Conservation (phyloP, 768 basidiomycete genomes). For the Hericium rajendrae region DNA sequence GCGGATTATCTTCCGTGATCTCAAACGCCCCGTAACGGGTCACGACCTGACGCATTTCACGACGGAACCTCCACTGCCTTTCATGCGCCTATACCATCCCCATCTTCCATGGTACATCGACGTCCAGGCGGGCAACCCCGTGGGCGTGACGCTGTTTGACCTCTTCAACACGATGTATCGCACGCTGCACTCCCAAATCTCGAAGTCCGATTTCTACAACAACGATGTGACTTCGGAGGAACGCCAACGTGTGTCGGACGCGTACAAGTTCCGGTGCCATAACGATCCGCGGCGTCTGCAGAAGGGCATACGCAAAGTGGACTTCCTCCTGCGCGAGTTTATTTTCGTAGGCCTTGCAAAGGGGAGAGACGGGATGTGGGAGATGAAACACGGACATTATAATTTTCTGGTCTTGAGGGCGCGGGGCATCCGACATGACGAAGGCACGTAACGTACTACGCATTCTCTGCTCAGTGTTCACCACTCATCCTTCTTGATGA, state of each 20-base stretch:
- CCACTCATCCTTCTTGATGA: too few relatives aligned
- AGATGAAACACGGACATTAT: slow-evolving; percentile 41
- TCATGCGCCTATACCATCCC: slow-evolving; percentile 48
- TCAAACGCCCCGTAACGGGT: slow-evolving; percentile 32
- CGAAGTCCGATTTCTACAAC: slow-evolving; percentile 48
- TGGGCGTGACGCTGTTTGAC: slow-evolving; percentile 52
- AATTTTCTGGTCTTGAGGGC: neutral
- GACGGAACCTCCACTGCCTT: slow-evolving; percentile 37
- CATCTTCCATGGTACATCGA: slow-evolving; percentile 64
- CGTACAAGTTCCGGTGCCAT: slow-evolving; percentile 37
- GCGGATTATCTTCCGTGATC: slow-evolving; percentile 34
- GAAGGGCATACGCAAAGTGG: slow-evolving; percentile 45
- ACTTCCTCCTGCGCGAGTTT: slow-evolving; percentile 46
- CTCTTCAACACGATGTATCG: slow-evolving; percentile 38
- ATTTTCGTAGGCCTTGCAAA: slow-evolving; percentile 46
- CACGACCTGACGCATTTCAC: slow-evolving; percentile 48
- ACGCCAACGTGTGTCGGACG: slow-evolving; percentile 31
- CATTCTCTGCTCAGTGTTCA: neutral
- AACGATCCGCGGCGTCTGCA: slow-evolving; percentile 23
- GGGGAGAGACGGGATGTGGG: slow-evolving; percentile 52
- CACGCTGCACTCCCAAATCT: slow-evolving; percentile 36
- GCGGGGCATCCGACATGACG: neutral
- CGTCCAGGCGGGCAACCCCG: slow-evolving; percentile 31
- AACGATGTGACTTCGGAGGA: slow-evolving; percentile 40
- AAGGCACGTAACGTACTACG: neutral